Evolutionary conservation across 768 basidiomycete species (phyloP).

Genomic region (Flagelloscypha sp.): DNA sequence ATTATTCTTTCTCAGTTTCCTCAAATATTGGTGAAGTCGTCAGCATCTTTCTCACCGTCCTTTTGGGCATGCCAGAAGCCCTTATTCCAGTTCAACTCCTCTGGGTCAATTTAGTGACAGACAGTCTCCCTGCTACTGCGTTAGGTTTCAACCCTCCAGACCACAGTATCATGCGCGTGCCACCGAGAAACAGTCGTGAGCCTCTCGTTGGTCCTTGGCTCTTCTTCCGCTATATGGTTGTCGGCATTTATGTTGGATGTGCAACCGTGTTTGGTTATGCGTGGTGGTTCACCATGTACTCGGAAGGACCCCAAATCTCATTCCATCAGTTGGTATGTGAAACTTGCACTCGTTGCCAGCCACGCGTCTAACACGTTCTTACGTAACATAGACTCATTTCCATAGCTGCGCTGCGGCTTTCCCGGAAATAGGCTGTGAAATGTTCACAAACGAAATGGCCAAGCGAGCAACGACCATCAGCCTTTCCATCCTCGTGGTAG

Average conservation of each 20-base stretch:
- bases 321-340: slow-evolving; percentile 82
- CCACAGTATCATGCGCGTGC: slow-evolving; percentile 93
- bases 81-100: slow-evolving; percentile 95
- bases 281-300: slow-evolving; percentile 97
- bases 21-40: slow-evolving; percentile 98
- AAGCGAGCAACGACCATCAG: slow-evolving; percentile 92
- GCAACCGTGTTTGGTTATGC: slow-evolving; percentile 97
- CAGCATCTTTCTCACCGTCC: slow-evolving; percentile 94
- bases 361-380: not conserved
- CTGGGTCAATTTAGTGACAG: slow-evolving; percentile 97
- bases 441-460: slow-evolving; percentile 87
- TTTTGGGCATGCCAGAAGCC: slow-evolving; percentile 99
- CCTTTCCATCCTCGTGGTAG: slow-evolving; percentile 89
- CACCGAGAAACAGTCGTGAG: slow-evolving; percentile 84
- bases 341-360: too few species aligned
- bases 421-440: slow-evolving; percentile 88
- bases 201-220: slow-evolving; percentile 90
- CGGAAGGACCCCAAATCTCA: slow-evolving; percentile 84
- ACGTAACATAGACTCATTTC: slow-evolving; percentile 78
- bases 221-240: slow-evolving; percentile 91
- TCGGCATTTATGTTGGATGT: slow-evolving; percentile 89
- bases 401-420: slow-evolving; percentile 80
- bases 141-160: slow-evolving; percentile 98
- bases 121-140: slow-evolving; percentile 92
- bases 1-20: slow-evolving; percentile 47